These are phyloP conservation scores for Fusarium sp. DNA, from an alignment of 2,329 filamentous ascomycete genomes.

Conservation along the genomic window DNA sequence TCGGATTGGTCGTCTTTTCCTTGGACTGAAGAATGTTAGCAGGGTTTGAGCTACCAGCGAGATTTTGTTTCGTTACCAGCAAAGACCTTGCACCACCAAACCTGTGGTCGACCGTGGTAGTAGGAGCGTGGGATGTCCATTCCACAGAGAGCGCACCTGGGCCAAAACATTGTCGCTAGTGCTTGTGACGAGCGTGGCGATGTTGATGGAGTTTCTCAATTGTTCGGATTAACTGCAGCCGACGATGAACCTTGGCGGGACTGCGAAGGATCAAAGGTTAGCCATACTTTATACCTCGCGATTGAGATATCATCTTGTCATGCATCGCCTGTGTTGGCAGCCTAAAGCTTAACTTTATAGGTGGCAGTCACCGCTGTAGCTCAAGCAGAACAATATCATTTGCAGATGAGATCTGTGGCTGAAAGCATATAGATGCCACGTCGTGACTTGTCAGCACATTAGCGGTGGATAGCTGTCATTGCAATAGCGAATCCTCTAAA, in stretches of 20 bases:
- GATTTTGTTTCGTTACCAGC: neutral
- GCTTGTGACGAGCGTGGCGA: too few species aligned
- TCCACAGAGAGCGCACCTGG: neutral
- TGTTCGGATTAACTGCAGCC: neutral
- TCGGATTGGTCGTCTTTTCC: neutral
- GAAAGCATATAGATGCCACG: too few species aligned
- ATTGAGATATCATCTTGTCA: too few species aligned
- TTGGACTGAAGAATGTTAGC: neutral
- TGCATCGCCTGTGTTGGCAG: too few species aligned
- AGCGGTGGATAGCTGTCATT: neutral
- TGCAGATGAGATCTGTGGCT: neutral
- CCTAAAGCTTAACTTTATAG: too few species aligned
- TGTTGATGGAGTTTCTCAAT: neutral
- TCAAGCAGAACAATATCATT: neutral
- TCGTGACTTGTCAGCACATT: neutral
- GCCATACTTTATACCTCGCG: too few species aligned
- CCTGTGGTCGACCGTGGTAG: too few species aligned
- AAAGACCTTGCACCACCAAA: neutral
- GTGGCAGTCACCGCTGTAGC: too few species aligned
- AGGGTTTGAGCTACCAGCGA: accelerated
- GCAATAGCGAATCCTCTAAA: neutral
- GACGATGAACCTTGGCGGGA: neutral
- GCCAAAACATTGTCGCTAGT: neutral
- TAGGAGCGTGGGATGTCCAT: neutral
- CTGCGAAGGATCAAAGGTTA: neutral